These are phyloP conservation scores for Phytopythium oedochilum DNA, from an alignment of 352 stramenopile species.

Conservation along the genomic window DNA sequence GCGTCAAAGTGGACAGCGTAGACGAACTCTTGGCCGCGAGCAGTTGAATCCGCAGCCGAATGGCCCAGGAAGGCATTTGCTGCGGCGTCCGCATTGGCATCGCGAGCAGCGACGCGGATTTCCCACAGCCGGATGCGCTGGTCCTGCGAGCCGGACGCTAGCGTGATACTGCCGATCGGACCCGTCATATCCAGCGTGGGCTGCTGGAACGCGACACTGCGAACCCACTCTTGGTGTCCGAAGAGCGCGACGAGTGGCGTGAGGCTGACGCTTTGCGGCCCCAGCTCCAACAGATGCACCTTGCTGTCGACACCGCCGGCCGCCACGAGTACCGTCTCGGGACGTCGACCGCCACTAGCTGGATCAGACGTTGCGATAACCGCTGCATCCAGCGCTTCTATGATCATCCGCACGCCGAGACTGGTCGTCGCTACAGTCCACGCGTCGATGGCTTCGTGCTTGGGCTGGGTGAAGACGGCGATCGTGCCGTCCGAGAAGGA, in stretches of 20 bases:
- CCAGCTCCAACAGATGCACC: constrained; percentile 58
- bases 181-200: not conserved
- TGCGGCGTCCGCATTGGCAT: not conserved
- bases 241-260: constrained; percentile 36
- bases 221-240: constrained; percentile 68
- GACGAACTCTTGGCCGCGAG: not conserved
- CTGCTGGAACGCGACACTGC: constrained; percentile 47
- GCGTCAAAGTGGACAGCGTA: constrained; percentile 65
- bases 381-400: constrained; percentile 37
- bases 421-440: not conserved
- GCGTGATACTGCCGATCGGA: constrained; percentile 9
- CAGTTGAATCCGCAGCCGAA: not conserved
- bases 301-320: constrained; percentile 66
- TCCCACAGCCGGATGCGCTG: constrained; percentile 70
- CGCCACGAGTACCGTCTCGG: constrained; percentile 42
- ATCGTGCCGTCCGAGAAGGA: constrained; percentile 50
- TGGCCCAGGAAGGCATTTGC: not conserved
- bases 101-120: constrained; percentile 12
- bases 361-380: constrained; percentile 1
- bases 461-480: constrained; percentile 22
- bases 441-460: not conserved
- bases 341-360: not conserved
- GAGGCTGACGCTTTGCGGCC: constrained; percentile 6
- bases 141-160: constrained; percentile 69
- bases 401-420: constrained; percentile 42